Evolutionary conservation across 306 rosid species (phyloP).

Genomic region (Lathyrus oleraceus): DNA sequence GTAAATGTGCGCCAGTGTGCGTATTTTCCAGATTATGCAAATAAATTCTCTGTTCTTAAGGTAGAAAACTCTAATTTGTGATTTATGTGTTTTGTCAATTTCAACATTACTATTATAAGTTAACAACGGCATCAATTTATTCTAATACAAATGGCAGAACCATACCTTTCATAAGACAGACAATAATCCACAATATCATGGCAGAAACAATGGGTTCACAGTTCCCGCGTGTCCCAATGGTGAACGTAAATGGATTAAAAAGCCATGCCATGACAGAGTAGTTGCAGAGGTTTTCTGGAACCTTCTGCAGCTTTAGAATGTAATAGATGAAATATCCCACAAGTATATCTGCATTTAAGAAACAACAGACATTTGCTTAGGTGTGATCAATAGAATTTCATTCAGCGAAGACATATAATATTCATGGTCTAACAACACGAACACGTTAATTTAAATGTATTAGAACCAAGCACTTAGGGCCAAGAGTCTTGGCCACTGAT

Average conservation of each 20-base stretch:
- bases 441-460: neutral
- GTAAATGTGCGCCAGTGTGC: too few relatives aligned
- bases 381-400: neutral
- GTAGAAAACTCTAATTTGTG: neutral
- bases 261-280: constrained; percentile 75
- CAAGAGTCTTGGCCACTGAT: too few relatives aligned
- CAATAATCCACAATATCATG: constrained; percentile 71
- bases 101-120: constrained; percentile 10
- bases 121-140: neutral
- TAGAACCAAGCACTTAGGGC: too few relatives aligned
- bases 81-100: neutral
- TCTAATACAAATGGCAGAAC: constrained; percentile 34
- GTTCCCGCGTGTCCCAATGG: constrained; percentile 92
- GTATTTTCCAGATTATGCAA: too few relatives aligned
- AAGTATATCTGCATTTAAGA: constrained; percentile 69
- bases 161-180: constrained; percentile 91
- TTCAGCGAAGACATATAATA: neutral
- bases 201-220: constrained; percentile 96
- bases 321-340: constrained; percentile 75
- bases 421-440: constrained; percentile 1
- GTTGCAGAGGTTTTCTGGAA: constrained; percentile 64
- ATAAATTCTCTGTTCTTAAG: too few relatives aligned
- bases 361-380: constrained; percentile 22
- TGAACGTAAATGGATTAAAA: constrained; percentile 90
- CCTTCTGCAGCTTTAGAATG: constrained; percentile 76